Conservation (phyloP, 83 land plant species). For the Picea abies region DNA sequence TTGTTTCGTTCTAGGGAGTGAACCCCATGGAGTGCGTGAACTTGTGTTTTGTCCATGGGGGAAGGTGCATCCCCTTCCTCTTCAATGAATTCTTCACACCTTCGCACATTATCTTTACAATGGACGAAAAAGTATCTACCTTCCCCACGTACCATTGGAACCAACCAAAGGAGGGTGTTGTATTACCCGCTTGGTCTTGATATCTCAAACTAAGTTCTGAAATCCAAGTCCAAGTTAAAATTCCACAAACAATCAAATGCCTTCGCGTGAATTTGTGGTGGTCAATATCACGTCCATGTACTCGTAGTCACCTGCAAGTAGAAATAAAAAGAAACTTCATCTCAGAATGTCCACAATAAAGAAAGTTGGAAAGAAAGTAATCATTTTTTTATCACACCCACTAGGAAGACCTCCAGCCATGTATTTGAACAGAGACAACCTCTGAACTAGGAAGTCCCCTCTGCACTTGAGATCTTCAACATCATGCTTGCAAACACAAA, state of each 20-base stretch:
- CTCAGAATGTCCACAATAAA: too few relatives aligned
- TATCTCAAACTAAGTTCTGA: conserved; percentile 31
- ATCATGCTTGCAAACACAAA: too few relatives aligned
- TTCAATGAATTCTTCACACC: conserved; percentile 29
- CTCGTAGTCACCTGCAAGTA: not conserved
- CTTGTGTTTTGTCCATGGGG: conserved; percentile 29
- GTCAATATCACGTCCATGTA: not conserved
- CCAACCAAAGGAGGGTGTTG: conserved; percentile 3
- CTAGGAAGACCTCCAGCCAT: too few relatives aligned
- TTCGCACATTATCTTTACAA: conserved; percentile 22
- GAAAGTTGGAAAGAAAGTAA: too few relatives aligned
- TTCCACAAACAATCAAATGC: conserved; percentile 7
- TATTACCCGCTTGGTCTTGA: conserved; percentile 39
- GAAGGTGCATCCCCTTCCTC: conserved; percentile 26
- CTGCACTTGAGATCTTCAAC: too few relatives aligned
- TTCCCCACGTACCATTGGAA: conserved; percentile 31
- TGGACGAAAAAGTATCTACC: conserved; percentile 22
- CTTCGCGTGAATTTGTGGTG: conserved; percentile 10
- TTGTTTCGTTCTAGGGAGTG: conserved; percentile 24
- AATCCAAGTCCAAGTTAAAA: conserved; percentile 12
- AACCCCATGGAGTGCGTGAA: conserved; percentile 20
- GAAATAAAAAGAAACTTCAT: too few relatives aligned
- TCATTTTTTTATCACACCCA: too few relatives aligned
- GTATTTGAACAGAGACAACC: too few relatives aligned
- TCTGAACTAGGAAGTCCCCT: too few relatives aligned